Base-by-base conservation (phyloP, 805 yeast genomes). In the Wickerhamiella lipophila region DNA sequence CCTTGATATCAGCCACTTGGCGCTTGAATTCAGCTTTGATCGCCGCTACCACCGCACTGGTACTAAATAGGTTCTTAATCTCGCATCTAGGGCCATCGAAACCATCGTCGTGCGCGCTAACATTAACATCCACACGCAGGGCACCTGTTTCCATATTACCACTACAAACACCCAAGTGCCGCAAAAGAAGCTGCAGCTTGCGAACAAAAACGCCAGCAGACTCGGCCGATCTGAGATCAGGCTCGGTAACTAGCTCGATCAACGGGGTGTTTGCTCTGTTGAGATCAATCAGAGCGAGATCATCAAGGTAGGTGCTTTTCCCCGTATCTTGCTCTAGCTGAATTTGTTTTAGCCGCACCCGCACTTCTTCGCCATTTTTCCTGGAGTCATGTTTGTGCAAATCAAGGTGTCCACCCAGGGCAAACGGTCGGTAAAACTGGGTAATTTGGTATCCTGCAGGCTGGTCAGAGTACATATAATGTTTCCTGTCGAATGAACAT, bases 241-340 rank as follows among this genome's bases (percentile, higher is more conserved):
- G 98, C 50, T 76, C 76, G 0, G 97, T 89, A 2, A 92, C 95
- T 63, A 92, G 68, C 64, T 92, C 98, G 35, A 92, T 81, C 46
- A 92, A 69, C 0, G 96, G 95, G 4, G 79, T 78, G 63, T 86
- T 84, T 8, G 89, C 74, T 59, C 98, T 72, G 61, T 92, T 92
- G 50, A 80, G 72, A 64, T 92, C 97, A 16, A 89, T 73, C 42
- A 74, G 64, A 2, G 78, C 62, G 5, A 57, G 54, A 1, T 62
- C 62, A 29, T 63, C 68, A 25, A 67, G 64, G 62, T 85, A 81
- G 15, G 73, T 68, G 0, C 89, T 75, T 58, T 85, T 80, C 1
- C 94, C 97, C 0, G 96, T 89, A 60, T 89, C 98, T 64, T 92
- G 98, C 61, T 92, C 98, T 19, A 92, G 66, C 61, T 92, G 98